These are phyloP conservation scores for Umbilicaria muhlenbergii DNA, from an alignment of 495 filamentous ascomycete genomes.

Conservation along the genomic window DNA sequence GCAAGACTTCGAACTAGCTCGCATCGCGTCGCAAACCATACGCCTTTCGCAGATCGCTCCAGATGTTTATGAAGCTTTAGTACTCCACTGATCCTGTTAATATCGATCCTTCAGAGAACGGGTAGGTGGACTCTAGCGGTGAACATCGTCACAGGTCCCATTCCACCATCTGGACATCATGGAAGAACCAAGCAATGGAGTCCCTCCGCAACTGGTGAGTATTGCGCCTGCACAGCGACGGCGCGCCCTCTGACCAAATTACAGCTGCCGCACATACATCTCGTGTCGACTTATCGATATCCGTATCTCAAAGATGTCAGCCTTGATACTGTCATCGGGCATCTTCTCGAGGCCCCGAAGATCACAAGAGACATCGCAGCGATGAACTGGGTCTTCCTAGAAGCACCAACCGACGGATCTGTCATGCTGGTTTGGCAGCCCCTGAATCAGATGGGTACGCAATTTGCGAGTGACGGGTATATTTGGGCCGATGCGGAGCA, in stretches of 20 bases:
- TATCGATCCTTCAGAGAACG: too few relatives aligned
- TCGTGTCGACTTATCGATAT: constrained; percentile 63
- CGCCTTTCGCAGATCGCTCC: neutral
- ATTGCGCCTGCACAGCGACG: neutral
- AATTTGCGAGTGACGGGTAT: constrained; percentile 80
- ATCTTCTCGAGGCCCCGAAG: constrained; percentile 63
- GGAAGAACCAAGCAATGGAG: constrained; percentile 49
- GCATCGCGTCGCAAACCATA: too few relatives aligned
- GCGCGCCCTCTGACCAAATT: constrained; percentile 9
- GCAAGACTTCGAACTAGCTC: too few relatives aligned
- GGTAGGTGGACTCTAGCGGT: too few relatives aligned
- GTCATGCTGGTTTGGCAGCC: constrained; percentile 83
- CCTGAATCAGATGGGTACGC: constrained; percentile 40
- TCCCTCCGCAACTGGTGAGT: constrained; percentile 46
- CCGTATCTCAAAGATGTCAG: constrained; percentile 49
- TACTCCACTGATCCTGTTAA: too few relatives aligned
- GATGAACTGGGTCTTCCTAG: constrained; percentile 85
- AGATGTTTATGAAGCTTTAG: too few relatives aligned
- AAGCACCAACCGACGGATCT: constrained; percentile 63
- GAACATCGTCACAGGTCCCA: too few relatives aligned
- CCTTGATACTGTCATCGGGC: constrained; percentile 55
- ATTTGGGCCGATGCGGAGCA: constrained; percentile 73
- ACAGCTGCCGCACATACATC: constrained; percentile 74
- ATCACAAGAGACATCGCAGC: constrained; percentile 59
- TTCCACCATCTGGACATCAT: constrained; percentile 24